A percentile compares a stretch with the other conserved stretches of the same genome.
These are phyloP conservation scores for Magnolia sinica DNA, from an alignment of 164 flowering plant species.

Conservation along the genomic window DNA sequence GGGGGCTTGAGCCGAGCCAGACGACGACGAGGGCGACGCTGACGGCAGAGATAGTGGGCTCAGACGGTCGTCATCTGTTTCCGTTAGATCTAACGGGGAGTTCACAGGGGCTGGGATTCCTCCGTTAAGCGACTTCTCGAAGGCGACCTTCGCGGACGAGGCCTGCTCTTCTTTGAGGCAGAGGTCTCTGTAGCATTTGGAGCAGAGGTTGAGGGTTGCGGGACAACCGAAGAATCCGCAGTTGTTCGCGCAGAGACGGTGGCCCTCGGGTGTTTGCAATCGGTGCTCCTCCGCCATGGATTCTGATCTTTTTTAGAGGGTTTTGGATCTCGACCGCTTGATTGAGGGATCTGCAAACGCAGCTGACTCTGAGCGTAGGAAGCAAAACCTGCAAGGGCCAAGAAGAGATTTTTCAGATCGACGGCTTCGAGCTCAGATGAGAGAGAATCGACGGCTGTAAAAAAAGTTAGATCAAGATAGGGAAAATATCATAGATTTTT, in stretches of 20 bases:
- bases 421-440: neutral
- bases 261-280: constrained; percentile 52
- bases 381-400: neutral
- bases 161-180: constrained; percentile 51
- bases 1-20: neutral
- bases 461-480: neutral
- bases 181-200: constrained; percentile 65
- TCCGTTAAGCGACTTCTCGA: constrained; percentile 36
- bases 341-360: neutral
- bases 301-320: neutral
- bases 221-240: constrained; percentile 77
- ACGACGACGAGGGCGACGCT: neutral
- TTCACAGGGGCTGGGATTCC: constrained; percentile 15
- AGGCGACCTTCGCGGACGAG: constrained; percentile 40
- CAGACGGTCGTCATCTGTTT: constrained; percentile 8
- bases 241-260: constrained; percentile 66
- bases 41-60: neutral
- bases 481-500: neutral
- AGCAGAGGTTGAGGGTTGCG: constrained; percentile 59
- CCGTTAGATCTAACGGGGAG: constrained; percentile 13
- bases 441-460: neutral
- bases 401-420: neutral
- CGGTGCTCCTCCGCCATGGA: constrained; percentile 71
- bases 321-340: neutral
- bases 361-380: neutral